Evolutionary conservation across 768 basidiomycete genomes (phyloP).

Genomic region (Phaeotremella skinneri): DNA sequence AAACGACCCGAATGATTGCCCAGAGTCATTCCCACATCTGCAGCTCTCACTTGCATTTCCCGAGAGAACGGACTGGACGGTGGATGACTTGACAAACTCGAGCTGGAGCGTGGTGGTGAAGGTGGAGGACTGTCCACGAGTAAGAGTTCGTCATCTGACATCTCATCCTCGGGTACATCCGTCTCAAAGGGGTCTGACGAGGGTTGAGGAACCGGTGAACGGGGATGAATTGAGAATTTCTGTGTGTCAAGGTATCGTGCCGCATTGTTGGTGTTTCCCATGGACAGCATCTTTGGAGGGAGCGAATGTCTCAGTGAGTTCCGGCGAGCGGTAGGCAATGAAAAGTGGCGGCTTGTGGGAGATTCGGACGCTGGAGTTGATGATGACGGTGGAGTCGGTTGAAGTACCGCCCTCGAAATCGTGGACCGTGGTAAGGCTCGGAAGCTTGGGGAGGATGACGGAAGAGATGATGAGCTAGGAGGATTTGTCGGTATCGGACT

Average conservation of each 20-base stretch:
- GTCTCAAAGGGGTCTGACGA: slow-evolving; percentile 13
- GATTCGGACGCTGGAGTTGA: slow-evolving; percentile 13
- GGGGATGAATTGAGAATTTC: slow-evolving; percentile 31
- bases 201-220: slow-evolving; percentile 17
- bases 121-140: neutral
- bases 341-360: slow-evolving; percentile 9
- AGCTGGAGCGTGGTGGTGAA: neutral
- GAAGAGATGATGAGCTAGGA: neutral
- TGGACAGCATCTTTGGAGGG: too few species aligned
- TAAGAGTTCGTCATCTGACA: slow-evolving; percentile 3
- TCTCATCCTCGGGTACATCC: slow-evolving; percentile 4
- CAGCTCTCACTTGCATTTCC: slow-evolving; percentile 27
- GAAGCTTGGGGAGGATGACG: neutral
- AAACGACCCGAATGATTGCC: slow-evolving; percentile 35
- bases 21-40: slow-evolving; percentile 29
- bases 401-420: neutral
- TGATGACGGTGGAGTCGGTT: neutral
- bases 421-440: neutral
- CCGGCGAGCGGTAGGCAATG: slow-evolving; percentile 14
- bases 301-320: slow-evolving; percentile 16
- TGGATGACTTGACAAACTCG: slow-evolving; percentile 12
- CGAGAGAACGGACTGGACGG: neutral
- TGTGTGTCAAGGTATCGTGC: slow-evolving; percentile 10
- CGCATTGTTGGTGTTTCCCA: too few species aligned
- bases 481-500: neutral